Evolutionary conservation across 805 yeast species (phyloP).

Genomic region (Babjeviella inositovora): DNA sequence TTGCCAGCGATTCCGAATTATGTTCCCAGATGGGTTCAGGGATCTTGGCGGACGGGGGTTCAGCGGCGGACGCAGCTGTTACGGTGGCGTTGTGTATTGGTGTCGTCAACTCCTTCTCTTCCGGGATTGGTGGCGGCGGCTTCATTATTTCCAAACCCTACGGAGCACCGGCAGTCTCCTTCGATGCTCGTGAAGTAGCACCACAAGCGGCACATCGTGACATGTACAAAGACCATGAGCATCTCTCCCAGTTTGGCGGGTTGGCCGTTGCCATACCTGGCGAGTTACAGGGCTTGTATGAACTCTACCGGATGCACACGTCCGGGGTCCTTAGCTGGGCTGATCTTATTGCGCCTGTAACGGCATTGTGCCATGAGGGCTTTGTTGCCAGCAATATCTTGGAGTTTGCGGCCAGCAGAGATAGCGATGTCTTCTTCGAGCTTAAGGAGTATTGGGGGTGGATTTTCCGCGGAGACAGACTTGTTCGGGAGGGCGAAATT

Average conservation of each 20-base stretch:
- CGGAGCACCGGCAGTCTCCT: slow-evolving; percentile 32
- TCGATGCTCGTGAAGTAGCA: slow-evolving; percentile 86
- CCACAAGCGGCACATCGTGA: slow-evolving; percentile 44
- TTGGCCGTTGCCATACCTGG: slow-evolving; percentile 88
- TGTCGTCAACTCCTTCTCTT: slow-evolving; percentile 60
- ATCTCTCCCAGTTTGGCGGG: slow-evolving; percentile 60
- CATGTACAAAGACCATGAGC: slow-evolving; percentile 41
- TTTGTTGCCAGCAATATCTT: slow-evolving; percentile 21
- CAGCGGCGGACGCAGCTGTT: slow-evolving; percentile 89
- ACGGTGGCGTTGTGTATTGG: slow-evolving; percentile 86
- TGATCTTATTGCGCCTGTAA: slow-evolving; percentile 63
- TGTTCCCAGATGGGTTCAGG: slow-evolving; percentile 51
- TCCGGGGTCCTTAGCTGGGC: slow-evolving; percentile 61
- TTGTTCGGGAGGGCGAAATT: slow-evolving; percentile 37
- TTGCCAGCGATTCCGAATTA: slow-evolving; percentile 44
- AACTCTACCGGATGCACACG: slow-evolving; percentile 41
- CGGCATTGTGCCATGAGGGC: slow-evolving; percentile 47
- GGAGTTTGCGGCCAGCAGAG: slow-evolving; percentile 12
- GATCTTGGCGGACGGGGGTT: slow-evolving; percentile 44
- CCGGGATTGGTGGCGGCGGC: slow-evolving; percentile 93
- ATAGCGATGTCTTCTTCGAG: slow-evolving; percentile 22
- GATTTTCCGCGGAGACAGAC: slow-evolving; percentile 8
- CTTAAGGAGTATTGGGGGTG: slow-evolving; percentile 9
- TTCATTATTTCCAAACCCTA: slow-evolving; percentile 32
- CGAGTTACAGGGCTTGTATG: slow-evolving; percentile 71